Percentiles rank a stretch among this genome's conserved stretches.
Conservation (phyloP, 176 grass and related monocot species). For the Aegilops bicornis region DNA sequence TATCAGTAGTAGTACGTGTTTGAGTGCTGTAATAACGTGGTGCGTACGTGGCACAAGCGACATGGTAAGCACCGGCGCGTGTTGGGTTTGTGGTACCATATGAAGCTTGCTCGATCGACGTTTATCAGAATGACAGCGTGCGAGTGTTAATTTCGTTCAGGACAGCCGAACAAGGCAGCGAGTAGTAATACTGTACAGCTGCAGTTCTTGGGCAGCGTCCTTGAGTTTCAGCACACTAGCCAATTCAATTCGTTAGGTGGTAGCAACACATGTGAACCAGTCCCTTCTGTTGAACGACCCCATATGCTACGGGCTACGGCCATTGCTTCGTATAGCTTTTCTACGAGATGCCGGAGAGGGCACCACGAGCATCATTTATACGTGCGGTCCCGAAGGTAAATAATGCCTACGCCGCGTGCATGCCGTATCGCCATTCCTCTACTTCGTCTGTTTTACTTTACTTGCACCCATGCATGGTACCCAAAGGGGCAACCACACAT, state of each 20-base stretch:
- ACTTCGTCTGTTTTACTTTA: background rate
- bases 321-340: background rate
- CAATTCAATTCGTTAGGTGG: background rate
- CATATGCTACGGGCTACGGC: background rate
- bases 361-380: constrained; percentile 25
- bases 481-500: background rate
- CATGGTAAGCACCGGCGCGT: too few species aligned
- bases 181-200: too few species aligned
- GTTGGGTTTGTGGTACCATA: too few species aligned
- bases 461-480: background rate
- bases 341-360: background rate
- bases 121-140: background rate
- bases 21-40: too few species aligned
- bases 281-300: background rate
- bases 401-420: background rate
- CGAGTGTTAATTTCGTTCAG: too few species aligned
- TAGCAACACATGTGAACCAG: background rate
- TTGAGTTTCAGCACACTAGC: background rate
- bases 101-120: background rate
- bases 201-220: background rate
- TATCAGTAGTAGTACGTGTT: too few species aligned
- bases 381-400: constrained; percentile 15
- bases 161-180: too few species aligned
- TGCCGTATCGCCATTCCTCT: background rate
- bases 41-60: too few species aligned